Evolutionary conservation across 176 grass and related monocot genomes (phyloP).

Genomic region (Oryza coarctata): DNA sequence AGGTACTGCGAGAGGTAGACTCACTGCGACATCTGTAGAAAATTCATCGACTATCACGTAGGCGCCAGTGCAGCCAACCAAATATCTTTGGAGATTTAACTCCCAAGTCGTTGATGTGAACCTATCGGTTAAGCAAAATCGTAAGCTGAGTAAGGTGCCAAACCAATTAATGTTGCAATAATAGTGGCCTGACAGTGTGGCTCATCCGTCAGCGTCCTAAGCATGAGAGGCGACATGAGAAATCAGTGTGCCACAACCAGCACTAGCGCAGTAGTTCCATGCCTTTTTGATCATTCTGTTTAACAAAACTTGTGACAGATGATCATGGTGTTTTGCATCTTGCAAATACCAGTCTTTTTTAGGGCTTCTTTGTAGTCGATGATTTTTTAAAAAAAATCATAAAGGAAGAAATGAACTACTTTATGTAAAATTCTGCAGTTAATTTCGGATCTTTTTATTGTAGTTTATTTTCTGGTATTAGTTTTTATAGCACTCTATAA

Average conservation of each 20-base stretch:
- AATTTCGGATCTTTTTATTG: no score
- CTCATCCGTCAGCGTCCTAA: background rate
- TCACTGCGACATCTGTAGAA: background rate
- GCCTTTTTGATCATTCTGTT: background rate
- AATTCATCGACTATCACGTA: background rate
- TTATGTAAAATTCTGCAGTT: background rate
- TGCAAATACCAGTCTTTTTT: no score
- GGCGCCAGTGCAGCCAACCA: background rate
- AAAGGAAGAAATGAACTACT: background rate
- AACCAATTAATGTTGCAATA: background rate
- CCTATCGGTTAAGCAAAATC: background rate
- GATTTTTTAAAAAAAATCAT: no score
- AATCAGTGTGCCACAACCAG: background rate
- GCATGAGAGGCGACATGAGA: background rate
- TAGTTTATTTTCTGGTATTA: no score
- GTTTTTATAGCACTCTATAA: no score
- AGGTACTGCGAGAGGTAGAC: background rate
- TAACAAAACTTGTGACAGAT: background rate
- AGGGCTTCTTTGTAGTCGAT: no score
- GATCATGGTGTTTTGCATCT: background rate
- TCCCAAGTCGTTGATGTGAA: background rate
- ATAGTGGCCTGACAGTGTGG: background rate
- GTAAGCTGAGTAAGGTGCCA: background rate
- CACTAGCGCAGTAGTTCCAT: background rate
- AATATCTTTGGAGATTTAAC: background rate